phyloP scores from a whole-genome alignment of 1,284 basidiomycete species.

The Amylostereum areolatum region DNA sequence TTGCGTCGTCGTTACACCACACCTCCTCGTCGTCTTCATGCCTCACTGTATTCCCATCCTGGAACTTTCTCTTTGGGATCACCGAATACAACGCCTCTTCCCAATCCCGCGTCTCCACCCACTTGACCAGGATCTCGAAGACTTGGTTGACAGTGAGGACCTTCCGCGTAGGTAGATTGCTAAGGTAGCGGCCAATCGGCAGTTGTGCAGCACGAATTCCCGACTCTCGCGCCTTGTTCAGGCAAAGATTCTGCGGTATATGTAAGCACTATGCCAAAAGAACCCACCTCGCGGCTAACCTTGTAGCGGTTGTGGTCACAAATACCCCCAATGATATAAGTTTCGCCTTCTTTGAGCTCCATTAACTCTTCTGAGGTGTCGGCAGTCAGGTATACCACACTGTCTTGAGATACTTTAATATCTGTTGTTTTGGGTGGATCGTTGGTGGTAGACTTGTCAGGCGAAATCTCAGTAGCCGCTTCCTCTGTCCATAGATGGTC shows the following conservation, averaged over 20 bases:
- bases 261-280: slow-evolving; percentile 1
- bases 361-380: slow-evolving; percentile 85
- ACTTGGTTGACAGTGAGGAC: slow-evolving; percentile 97
- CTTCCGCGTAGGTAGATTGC: slow-evolving; percentile 82
- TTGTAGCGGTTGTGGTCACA: slow-evolving; percentile 97
- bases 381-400: slow-evolving; percentile 89
- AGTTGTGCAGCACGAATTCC: slow-evolving; percentile 83
- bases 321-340: slow-evolving; percentile 95
- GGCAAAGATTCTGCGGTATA: slow-evolving; percentile 73
- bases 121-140: slow-evolving; percentile 88
- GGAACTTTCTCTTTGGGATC: slow-evolving; percentile 87
- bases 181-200: slow-evolving; percentile 86
- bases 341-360: slow-evolving; percentile 77
- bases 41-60: slow-evolving; percentile 28
- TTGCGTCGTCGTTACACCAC: too few relatives aligned
- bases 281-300: slow-evolving; percentile 34
- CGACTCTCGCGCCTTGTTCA: slow-evolving; percentile 76
- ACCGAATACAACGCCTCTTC: slow-evolving; percentile 77
- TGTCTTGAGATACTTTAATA: slow-evolving; percentile 31
- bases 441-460: slow-evolving; percentile 1
- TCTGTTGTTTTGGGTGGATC: background rate
- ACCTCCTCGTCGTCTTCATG: slow-evolving; percentile 11
- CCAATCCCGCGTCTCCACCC: slow-evolving; percentile 83
- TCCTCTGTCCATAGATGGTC: slow-evolving; percentile 54
- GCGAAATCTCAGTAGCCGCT: slow-evolving; percentile 5